Base-by-base conservation (phyloP, 2,329 filamentous ascomycete species). In the Rutstroemia sp. region DNA sequence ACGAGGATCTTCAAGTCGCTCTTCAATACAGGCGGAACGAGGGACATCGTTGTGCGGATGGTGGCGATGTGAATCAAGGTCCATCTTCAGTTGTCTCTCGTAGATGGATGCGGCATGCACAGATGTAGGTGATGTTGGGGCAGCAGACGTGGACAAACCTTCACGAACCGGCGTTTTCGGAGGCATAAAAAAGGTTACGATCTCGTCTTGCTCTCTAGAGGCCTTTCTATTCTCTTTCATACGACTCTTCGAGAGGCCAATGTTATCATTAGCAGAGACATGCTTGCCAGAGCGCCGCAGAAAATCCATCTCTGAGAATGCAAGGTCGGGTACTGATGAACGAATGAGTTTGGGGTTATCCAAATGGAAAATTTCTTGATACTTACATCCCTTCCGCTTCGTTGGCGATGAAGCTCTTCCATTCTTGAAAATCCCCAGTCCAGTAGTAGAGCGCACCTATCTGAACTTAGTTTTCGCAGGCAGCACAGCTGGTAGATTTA, bases 271-370 rank as follows among this genome's bases (percentile, higher is more conserved):
- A 61, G 46, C 60, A 30, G 37, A 60, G 56, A 25, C 57, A 39
- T 27, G 44, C 16, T 54, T 53, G 17, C 60, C 59, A 21, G 60
- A 59, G 53, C 19, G 17, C 3, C 67, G 69, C 21, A 77, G 67
- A 59, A 79, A 76, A 8, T 71, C 65, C 73, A 80, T 78, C 51
- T 77, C 71, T 25, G 78, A 78, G 59, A 81, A 82, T 1, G 71
- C 70, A 17, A 83, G 71, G 58, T 82, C 78, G 4, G 75, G 68
- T 27, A 81, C 80, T 81, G 37, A 21, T 7, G 45, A 19, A 23
- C n/a, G 9, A 30, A 38, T 61, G 38, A 57, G 48, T 17, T 41
- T 10, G 16, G 1, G 17, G 14, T 48, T 14, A 25, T 21, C 0
- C n/a, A 12, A 21, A 51, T 38, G 14, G 37, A 16, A 45, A 17